These are phyloP conservation scores for Penicillium sp. DNA, from an alignment of 2,329 filamentous ascomycete genomes.

Conservation along the genomic window DNA sequence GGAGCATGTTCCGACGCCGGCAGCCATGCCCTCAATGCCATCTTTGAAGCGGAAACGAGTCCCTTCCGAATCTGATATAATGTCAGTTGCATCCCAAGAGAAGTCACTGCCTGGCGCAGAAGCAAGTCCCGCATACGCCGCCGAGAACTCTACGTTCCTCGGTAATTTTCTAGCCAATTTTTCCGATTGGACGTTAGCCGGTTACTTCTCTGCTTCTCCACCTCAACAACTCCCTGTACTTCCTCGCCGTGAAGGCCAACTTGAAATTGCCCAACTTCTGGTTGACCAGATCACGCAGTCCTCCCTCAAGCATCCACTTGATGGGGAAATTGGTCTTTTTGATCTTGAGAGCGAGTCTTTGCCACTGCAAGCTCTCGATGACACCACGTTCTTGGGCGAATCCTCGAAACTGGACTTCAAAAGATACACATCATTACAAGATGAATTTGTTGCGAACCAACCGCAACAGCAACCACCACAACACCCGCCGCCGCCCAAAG, in stretches of 20 bases:
- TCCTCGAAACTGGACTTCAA: conserved; percentile 36
- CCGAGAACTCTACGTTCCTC: conserved; percentile 35
- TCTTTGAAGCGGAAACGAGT: conserved; percentile 36
- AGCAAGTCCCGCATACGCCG: conserved; percentile 15
- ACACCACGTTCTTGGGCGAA: conserved; percentile 26
- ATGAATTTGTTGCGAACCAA: conserved; percentile 19
- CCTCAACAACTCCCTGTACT: conserved; percentile 32
- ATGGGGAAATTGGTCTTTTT: conserved; percentile 25
- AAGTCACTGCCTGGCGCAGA: conserved; percentile 21
- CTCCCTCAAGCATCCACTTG: conserved; percentile 37
- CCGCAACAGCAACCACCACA: conserved; percentile 12
- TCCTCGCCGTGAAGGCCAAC: conserved; percentile 32
- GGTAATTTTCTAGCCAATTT: conserved; percentile 39
- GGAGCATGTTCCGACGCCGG: conserved; percentile 20
- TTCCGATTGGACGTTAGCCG: conserved; percentile 39
- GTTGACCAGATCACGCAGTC: conserved; percentile 46
- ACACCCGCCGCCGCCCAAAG: conserved; percentile 20
- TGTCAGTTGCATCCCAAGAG: conserved; percentile 28
- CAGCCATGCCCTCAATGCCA: conserved; percentile 14
- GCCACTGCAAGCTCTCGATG: conserved; percentile 27
- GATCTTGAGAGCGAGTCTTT: conserved; percentile 26
- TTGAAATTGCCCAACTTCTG: conserved; percentile 40
- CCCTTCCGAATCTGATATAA: conserved; percentile 29
- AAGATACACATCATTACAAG: conserved; percentile 33
- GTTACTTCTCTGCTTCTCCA: conserved; percentile 37